phyloP scores from a whole-genome alignment of 805 yeast genomes.

The Candida suzukii region DNA sequence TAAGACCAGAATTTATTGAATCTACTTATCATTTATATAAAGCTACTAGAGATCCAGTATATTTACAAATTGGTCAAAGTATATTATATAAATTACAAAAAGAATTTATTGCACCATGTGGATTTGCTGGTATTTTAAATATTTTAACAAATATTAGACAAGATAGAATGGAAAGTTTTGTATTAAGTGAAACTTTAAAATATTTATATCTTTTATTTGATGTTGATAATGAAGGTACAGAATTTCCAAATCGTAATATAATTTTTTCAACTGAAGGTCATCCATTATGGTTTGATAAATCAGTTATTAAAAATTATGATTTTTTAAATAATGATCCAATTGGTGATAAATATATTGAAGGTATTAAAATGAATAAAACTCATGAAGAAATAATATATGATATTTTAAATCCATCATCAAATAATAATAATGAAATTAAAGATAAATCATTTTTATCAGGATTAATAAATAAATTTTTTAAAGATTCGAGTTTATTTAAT shows the following conservation, averaged over 20 bases:
- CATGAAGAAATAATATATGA: slow-evolving; percentile 6
- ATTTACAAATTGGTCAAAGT: slow-evolving; percentile 65
- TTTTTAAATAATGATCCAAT: slow-evolving; percentile 1
- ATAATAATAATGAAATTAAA: slow-evolving; percentile 5
- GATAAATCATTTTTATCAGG: slow-evolving; percentile 2
- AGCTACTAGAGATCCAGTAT: slow-evolving; percentile 84
- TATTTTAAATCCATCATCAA: slow-evolving; percentile 6
- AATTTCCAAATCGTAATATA: slow-evolving; percentile 20
- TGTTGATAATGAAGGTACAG: slow-evolving; percentile 36
- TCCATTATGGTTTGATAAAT: slow-evolving; percentile 65
- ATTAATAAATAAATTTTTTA: slow-evolving; percentile 1
- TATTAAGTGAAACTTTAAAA: slow-evolving; percentile 79
- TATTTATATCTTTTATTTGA: slow-evolving; percentile 78
- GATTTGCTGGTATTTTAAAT: slow-evolving; percentile 73
- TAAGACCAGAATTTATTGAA: slow-evolving; percentile 88
- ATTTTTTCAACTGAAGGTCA: slow-evolving; percentile 88
- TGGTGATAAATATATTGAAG: slow-evolving; percentile 2
- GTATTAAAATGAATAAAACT: background rate
- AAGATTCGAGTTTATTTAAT: background rate
- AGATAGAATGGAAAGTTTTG: slow-evolving; percentile 89
- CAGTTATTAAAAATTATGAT: slow-evolving; percentile 13
- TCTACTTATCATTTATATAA: slow-evolving; percentile 77
- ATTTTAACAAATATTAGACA: slow-evolving; percentile 54
- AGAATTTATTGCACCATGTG: slow-evolving; percentile 58
- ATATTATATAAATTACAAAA: slow-evolving; percentile 48